phyloP scores from a whole-genome alignment of 495 filamentous ascomycete genomes.

The Xylaria longipes region DNA sequence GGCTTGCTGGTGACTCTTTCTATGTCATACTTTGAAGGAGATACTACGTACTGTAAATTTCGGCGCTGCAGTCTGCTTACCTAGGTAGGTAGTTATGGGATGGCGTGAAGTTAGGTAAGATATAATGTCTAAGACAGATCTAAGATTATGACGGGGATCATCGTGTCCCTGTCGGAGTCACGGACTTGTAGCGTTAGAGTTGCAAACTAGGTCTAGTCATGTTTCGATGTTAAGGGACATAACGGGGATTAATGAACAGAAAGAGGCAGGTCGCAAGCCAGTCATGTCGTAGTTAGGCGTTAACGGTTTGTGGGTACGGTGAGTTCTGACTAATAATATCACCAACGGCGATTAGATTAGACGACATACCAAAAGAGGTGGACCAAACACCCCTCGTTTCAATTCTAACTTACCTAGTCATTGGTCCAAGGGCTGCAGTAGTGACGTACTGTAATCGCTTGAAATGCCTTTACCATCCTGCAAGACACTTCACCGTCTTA shows the following conservation, averaged over 20 bases:
- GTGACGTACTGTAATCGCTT: neutral
- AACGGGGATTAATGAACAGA: neutral
- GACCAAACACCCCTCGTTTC: neutral
- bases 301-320: slow-evolving; percentile 1
- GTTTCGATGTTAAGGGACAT: slow-evolving; percentile 8
- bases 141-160: neutral
- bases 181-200: neutral
- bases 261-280: neutral
- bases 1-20: neutral
- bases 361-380: neutral
- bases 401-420: neutral
- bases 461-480: neutral
- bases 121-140: neutral
- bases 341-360: slow-evolving; percentile 11
- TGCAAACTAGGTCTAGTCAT: neutral
- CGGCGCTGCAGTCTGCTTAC: neutral
- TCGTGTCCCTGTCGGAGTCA: neutral
- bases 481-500: neutral
- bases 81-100: no score
- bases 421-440: neutral
- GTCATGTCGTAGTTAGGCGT: neutral
- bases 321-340: slow-evolving; percentile 2
- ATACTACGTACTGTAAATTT: no score
- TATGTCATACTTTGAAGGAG: neutral
- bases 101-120: neutral